phyloP scores from a whole-genome alignment of 768 basidiomycete genomes.

The Russula foetens region DNA sequence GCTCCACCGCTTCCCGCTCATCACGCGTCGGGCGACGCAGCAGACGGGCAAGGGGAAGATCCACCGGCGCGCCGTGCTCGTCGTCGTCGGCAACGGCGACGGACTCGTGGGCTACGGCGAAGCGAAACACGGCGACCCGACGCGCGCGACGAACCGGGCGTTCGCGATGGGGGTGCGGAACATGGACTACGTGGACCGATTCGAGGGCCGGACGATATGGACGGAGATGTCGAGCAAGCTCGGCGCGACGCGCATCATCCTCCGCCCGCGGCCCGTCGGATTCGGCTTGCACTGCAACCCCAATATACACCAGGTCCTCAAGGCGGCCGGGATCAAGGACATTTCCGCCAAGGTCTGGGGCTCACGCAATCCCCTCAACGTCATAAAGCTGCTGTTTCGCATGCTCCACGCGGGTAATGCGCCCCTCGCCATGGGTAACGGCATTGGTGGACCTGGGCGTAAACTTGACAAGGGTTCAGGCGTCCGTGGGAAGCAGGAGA shows the following conservation, averaged over 20 bases:
- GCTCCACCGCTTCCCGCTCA: conserved; percentile 34
- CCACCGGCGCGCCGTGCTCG: conserved; percentile 48
- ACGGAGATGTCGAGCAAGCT: conserved; percentile 82
- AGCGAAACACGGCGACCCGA: conserved; percentile 58
- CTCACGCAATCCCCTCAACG: conserved; percentile 76
- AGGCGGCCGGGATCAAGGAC: conserved; percentile 93
- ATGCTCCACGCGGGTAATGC: conserved; percentile 82
- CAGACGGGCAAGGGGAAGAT: conserved; percentile 96
- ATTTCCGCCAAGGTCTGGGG: conserved; percentile 94
- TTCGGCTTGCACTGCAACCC: conserved; percentile 91
- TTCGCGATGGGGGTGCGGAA: conserved; percentile 65
- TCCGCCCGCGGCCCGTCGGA: conserved; percentile 80
- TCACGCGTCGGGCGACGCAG: conserved; percentile 58
- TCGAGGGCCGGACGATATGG: conserved; percentile 93
- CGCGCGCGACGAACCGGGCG: conserved; percentile 50
- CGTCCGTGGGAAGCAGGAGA: conserved; percentile 53
- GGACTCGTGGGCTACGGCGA: conserved; percentile 80
- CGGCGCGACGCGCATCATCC: conserved; percentile 69
- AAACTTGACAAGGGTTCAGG: conserved; percentile 72
- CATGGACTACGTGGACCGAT: conserved; percentile 92
- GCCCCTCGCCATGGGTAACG: conserved; percentile 75
- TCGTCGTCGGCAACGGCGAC: conserved; percentile 75
- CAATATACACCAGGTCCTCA: conserved; percentile 78
- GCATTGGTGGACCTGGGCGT: conserved; percentile 62
- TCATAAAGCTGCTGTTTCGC: conserved; percentile 77